Evolutionary conservation across 345 rosid genomes (phyloP), one percentile per base, ranked within the genome.

Genomic region (Viola odorata): DNA sequence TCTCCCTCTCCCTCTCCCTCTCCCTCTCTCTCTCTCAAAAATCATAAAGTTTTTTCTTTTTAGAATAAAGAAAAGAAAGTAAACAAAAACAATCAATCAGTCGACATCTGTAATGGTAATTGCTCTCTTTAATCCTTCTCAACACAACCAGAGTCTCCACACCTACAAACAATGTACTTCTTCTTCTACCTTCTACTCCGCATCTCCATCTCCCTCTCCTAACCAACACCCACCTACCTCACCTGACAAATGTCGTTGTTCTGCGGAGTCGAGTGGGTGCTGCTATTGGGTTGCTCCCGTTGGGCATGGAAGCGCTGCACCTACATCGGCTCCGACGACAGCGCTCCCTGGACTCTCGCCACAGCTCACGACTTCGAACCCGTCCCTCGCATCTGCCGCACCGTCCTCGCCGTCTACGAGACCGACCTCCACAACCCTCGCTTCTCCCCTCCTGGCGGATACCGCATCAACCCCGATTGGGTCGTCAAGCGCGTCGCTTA

Each of bases 241-340:
- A 3, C 45, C 5, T 5, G 3, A 44, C 15, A 14, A 65, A 86
- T 87, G 97, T 88, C 95, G 0, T 75, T 86, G 1, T n/a, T 79
- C 12, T 90, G 99, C 75, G 97, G 95, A 8, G 75, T 78, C 0
- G 95, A 80, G 63, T 84, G 86, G 61, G 92, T 86, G 3, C 37
- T 90, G 32, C 52, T 78, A 17, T 60, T 90, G 0, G 97, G 97
- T 6, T 94, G 75, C 72, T 55, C 76, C 14, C 81, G 96, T 3
- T 94, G 99, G 99, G 80, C 82, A 11, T 90, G 99, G 96, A 94
- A 88, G 76, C 91, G 97, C 12, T 94, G 96, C 76, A 85, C 95
- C 56, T 60, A 88, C 73, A 74, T 85, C 3, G 95, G 96, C 50
- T 86, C 96, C 17, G 74, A 90, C 72, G 96, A 90, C 65, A 88